These are phyloP conservation scores for Scenedesmus sp. DNA, from an alignment of 163 green algal genomes.

Conservation along the genomic window DNA sequence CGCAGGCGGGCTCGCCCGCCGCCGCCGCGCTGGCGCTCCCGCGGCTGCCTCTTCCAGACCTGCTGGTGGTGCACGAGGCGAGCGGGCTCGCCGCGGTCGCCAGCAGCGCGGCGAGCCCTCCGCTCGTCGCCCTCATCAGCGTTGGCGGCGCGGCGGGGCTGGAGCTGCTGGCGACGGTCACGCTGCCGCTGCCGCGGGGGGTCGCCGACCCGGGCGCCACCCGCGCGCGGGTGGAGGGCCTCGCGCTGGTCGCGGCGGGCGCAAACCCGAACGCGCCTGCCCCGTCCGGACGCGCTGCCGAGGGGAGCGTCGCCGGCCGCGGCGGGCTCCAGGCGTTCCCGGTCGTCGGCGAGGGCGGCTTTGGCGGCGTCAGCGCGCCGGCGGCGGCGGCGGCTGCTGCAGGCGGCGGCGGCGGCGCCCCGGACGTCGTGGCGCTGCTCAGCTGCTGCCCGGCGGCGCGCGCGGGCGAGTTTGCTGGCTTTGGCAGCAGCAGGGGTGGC, in stretches of 20 bases:
- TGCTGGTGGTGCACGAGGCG: background rate
- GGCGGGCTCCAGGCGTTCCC: background rate
- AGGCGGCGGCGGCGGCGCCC: background rate
- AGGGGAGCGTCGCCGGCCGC: background rate
- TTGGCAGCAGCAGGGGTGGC: conserved; percentile 17
- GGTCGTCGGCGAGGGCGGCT: background rate
- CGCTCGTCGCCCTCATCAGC: background rate
- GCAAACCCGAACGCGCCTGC: background rate
- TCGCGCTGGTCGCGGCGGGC: background rate
- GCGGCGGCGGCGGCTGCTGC: background rate
- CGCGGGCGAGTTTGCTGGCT: conserved; percentile 12
- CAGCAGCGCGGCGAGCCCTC: conserved; percentile 31
- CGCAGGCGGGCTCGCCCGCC: no score
- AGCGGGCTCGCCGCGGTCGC: background rate
- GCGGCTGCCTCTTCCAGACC: conserved; percentile 21
- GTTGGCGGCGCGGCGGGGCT: background rate
- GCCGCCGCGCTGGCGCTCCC: background rate
- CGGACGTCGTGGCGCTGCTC: conserved; percentile 14
- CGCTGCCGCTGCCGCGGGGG: conserved; percentile 7
- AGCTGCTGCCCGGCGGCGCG: background rate
- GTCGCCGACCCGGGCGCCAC: background rate
- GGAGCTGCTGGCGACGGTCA: conserved; percentile 6
- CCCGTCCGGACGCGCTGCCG: background rate
- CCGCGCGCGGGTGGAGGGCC: background rate
- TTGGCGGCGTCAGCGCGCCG: background rate